Conservation (phyloP, 805 yeast species). For the Candida germanica region DNA sequence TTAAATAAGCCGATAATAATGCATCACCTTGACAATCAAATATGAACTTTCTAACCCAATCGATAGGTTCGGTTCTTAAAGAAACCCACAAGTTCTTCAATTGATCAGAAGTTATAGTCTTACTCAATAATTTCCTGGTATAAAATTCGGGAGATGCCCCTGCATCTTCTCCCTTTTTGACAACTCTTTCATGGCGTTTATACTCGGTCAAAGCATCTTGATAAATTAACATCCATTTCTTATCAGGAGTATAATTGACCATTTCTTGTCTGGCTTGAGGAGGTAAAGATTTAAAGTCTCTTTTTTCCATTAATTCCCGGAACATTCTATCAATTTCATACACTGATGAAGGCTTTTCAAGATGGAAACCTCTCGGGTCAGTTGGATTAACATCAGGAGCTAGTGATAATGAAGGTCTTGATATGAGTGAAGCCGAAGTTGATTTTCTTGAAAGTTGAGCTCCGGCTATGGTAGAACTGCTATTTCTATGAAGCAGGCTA, state of each 20-base stretch:
- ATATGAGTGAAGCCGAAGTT: constrained; percentile 21
- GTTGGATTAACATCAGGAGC: constrained; percentile 15
- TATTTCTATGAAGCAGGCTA: not conserved
- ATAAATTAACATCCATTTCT: constrained; percentile 87
- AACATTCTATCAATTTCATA: constrained; percentile 71
- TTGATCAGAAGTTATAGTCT: constrained; percentile 63
- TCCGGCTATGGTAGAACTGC: constrained; percentile 5
- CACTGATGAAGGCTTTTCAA: constrained; percentile 68
- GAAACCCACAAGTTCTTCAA: constrained; percentile 87
- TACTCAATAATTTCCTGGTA: constrained; percentile 69
- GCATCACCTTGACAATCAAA: constrained; percentile 73
- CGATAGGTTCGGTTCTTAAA: constrained; percentile 78
- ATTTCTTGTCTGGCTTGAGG: constrained; percentile 73
- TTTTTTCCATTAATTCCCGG: constrained; percentile 73
- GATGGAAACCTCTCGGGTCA: constrained; percentile 19
- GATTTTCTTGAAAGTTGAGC: constrained; percentile 20
- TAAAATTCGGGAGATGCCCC: constrained; percentile 65
- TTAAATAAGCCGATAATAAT: constrained; percentile 60
- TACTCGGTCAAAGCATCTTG: constrained; percentile 81
- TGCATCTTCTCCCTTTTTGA: constrained; percentile 22
- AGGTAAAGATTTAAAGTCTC: constrained; percentile 73
- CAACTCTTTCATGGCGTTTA: constrained; percentile 44
- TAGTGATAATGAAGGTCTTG: constrained; percentile 23
- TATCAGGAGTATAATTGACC: constrained; percentile 67
- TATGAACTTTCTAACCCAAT: constrained; percentile 80